A percentile compares a stretch with the other conserved stretches of the same genome.
Conservation (phyloP, 2,329 filamentous ascomycete species). For the Pseudofabraea citricarpa region DNA sequence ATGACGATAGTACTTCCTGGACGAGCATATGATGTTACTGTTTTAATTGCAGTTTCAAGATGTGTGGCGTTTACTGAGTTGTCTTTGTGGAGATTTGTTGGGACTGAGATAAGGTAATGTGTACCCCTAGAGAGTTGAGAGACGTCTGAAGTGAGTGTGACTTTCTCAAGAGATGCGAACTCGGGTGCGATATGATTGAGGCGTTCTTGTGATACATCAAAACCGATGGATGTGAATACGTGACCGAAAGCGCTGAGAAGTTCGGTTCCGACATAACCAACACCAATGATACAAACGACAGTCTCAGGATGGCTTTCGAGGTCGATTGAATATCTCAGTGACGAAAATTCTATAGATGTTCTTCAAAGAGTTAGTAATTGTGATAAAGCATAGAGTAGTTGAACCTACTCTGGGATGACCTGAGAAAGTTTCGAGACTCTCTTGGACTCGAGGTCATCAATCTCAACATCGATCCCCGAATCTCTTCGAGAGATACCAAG, state of each 20-base stretch:
- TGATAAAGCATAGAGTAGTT: too few species aligned
- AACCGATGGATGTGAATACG: not conserved
- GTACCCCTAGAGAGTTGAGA: slow-evolving; percentile 36
- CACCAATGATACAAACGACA: slow-evolving; percentile 43
- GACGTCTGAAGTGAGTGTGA: slow-evolving; percentile 34
- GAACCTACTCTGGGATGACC: too few species aligned
- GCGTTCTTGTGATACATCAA: slow-evolving; percentile 36
- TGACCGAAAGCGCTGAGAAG: slow-evolving; percentile 21
- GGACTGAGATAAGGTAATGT: slow-evolving; percentile 49
- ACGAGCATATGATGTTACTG: slow-evolving; percentile 36
- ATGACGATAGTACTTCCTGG: slow-evolving; percentile 44
- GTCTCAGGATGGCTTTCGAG: slow-evolving; percentile 21
- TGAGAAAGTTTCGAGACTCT: too few species aligned
- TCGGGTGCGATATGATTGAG: slow-evolving; percentile 29
- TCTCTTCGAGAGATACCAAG: too few species aligned
- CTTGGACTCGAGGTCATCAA: too few species aligned
- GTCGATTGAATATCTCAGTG: too few species aligned
- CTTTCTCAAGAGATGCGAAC: slow-evolving; percentile 22
- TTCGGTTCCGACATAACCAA: slow-evolving; percentile 48
- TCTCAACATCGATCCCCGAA: too few species aligned
- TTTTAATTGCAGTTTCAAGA: slow-evolving; percentile 37
- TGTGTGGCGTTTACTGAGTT: slow-evolving; percentile 43
- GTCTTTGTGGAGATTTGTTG: slow-evolving; percentile 42
- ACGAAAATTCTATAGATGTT: too few species aligned
- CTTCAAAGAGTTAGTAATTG: too few species aligned